These are phyloP conservation scores for Trichoderma aggressivum DNA, from an alignment of 2,329 filamentous ascomycete genomes.

Conservation along the genomic window DNA sequence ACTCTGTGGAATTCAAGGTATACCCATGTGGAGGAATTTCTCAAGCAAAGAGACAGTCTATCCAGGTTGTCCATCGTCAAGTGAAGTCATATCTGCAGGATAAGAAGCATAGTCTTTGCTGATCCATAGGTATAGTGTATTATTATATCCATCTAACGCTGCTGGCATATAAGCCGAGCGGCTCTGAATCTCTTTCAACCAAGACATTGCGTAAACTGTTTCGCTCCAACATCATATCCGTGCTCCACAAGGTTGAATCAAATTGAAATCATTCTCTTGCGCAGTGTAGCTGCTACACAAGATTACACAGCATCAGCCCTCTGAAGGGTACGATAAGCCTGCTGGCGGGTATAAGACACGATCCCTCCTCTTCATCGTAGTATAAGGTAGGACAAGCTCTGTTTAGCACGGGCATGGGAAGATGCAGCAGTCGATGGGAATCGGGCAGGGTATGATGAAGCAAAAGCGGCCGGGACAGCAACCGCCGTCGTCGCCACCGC, in stretches of 20 bases:
- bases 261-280: not conserved
- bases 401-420: constrained; percentile 28
- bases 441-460: constrained; percentile 37
- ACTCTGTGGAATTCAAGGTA: not conserved
- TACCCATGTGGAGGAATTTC: not conserved
- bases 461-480: constrained; percentile 36
- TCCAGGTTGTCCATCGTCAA: not conserved
- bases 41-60: not conserved
- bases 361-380: not conserved
- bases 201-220: not conserved
- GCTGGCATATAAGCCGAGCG: not conserved
- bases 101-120: not conserved
- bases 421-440: constrained; percentile 36
- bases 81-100: not conserved
- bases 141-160: not conserved
- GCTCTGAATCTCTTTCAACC: not conserved
- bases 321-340: not conserved
- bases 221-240: not conserved
- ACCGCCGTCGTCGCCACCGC: constrained; percentile 22
- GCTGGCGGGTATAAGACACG: not conserved
- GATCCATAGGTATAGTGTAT: not conserved
- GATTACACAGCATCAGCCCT: not conserved
- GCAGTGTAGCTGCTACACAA: not conserved
- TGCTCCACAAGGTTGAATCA: not conserved
- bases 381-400: not conserved